phyloP scores from a whole-genome alignment of 202 grass and related monocot genomes.

The Cymbopogon flexuosus region DNA sequence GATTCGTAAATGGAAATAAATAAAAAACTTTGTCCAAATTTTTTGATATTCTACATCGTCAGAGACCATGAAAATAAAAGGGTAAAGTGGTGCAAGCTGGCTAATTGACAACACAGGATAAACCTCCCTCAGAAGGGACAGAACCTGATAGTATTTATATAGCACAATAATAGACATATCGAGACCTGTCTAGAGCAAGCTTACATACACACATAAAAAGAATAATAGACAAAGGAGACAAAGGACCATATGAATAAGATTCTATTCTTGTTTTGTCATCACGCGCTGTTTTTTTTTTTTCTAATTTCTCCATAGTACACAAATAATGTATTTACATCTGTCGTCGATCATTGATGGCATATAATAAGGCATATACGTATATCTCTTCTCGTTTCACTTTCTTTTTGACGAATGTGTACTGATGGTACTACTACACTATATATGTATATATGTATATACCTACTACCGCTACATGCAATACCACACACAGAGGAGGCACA shows the following conservation, averaged over 20 bases:
- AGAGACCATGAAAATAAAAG: neutral
- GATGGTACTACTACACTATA: neutral
- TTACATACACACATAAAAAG: neutral
- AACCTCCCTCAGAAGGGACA: neutral
- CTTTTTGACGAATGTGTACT: constrained; percentile 22
- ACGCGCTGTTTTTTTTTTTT: neutral
- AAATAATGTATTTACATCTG: constrained; percentile 48
- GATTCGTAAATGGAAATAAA: neutral
- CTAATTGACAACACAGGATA: neutral
- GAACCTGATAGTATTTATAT: neutral
- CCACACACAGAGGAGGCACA: constrained; percentile 16
- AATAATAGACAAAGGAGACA: constrained; percentile 1
- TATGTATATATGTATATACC: neutral
- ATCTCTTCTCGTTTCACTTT: neutral
- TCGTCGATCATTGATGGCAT: constrained; percentile 7
- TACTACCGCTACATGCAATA: constrained; percentile 47
- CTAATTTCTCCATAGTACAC: constrained; percentile 27
- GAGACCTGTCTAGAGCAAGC: neutral
- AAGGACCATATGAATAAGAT: constrained; percentile 18
- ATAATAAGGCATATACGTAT: neutral
- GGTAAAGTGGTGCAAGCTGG: no score
- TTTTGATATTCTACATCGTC: neutral
- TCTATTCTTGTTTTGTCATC: neutral
- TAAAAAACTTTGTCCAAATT: neutral
- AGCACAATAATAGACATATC: neutral